Percentiles rank a stretch among this genome's conserved stretches.
Evolutionary conservation across 768 basidiomycete species (phyloP).

Genomic region (Gyrodon lividus): DNA sequence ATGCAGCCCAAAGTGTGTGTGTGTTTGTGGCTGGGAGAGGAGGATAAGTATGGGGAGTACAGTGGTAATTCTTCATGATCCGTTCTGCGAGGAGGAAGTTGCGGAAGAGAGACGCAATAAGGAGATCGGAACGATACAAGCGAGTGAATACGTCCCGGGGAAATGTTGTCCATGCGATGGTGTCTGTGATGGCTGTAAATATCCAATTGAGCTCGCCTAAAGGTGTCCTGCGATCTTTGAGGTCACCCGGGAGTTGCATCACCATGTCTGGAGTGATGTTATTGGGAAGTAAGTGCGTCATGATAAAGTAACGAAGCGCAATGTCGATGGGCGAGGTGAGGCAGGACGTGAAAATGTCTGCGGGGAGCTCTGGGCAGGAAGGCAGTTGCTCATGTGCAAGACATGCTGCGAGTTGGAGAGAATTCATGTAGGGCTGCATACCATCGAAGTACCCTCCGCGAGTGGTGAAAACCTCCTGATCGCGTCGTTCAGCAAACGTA

Average conservation of each 20-base stretch:
- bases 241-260: conserved; percentile 91
- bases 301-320: conserved; percentile 89
- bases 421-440: conserved; percentile 73
- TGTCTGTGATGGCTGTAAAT: conserved; percentile 98
- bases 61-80: conserved; percentile 97
- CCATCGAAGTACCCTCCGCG: conserved; percentile 62
- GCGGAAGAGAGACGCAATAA: conserved; percentile 94
- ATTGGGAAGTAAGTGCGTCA: conserved; percentile 83
- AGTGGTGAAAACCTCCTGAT: conserved; percentile 58
- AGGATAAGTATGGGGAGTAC: conserved; percentile 92
- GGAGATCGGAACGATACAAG: conserved; percentile 90
- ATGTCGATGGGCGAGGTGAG: conserved; percentile 98
- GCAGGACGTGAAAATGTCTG: conserved; percentile 96
- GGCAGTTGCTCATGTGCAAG: conserved; percentile 88
- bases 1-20: conserved; percentile 93
- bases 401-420: conserved; percentile 94
- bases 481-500: conserved; percentile 69
- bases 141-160: conserved; percentile 91
- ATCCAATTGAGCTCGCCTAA: conserved; percentile 99
- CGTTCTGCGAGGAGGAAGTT: conserved; percentile 97
- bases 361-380: conserved; percentile 93
- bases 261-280: conserved; percentile 87
- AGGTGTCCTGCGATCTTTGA: conserved; percentile 94
- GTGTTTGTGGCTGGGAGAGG: conserved; percentile 95
- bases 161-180: conserved; percentile 98